phyloP scores from a whole-genome alignment of 352 stramenopile species.

The Phytophthora kernoviae region DNA sequence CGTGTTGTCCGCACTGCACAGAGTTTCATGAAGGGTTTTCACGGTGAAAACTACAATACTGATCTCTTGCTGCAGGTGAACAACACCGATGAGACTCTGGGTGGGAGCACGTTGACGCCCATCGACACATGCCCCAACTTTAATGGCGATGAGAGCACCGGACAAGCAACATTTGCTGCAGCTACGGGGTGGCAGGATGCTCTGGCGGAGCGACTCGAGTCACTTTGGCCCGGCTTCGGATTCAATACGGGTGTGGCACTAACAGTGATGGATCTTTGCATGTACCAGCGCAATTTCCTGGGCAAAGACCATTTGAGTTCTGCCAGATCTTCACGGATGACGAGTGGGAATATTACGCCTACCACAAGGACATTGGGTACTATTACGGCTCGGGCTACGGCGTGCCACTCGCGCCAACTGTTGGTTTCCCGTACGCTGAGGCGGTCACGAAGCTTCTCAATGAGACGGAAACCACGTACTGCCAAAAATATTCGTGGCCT shows the following conservation, averaged over 20 bases:
- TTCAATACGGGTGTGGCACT: constrained; percentile 40
- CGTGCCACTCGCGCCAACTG: constrained; percentile 45
- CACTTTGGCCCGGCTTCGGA: constrained; percentile 43
- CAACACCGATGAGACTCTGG: constrained; percentile 43
- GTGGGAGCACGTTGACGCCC: constrained; percentile 55
- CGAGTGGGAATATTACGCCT: constrained; percentile 57
- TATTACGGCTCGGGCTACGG: constrained; percentile 59
- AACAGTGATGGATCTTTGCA: constrained; percentile 63
- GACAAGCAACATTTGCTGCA: constrained; percentile 35
- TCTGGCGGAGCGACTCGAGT: constrained; percentile 35
- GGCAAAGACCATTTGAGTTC: constrained; percentile 46
- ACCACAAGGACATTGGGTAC: constrained; percentile 61
- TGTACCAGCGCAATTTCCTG: constrained; percentile 58
- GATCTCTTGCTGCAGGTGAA: constrained; percentile 42
- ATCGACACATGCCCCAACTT: constrained; percentile 61
- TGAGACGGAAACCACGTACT: constrained; percentile 47
- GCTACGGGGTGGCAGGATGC: constrained; percentile 34
- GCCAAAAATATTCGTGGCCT: constrained; percentile 58
- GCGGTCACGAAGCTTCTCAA: constrained; percentile 47
- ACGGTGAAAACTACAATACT: constrained; percentile 27
- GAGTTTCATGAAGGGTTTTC: constrained; percentile 58
- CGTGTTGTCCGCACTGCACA: constrained; percentile 56
- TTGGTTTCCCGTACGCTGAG: constrained; percentile 47
- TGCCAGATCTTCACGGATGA: constrained; percentile 60
- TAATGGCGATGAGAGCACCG: constrained; percentile 22